A percentile compares a stretch with the other conserved stretches of the same genome.
These are phyloP conservation scores for Kitagawia praeruptora DNA, from an alignment of 129 eudicot species.

Conservation along the genomic window DNA sequence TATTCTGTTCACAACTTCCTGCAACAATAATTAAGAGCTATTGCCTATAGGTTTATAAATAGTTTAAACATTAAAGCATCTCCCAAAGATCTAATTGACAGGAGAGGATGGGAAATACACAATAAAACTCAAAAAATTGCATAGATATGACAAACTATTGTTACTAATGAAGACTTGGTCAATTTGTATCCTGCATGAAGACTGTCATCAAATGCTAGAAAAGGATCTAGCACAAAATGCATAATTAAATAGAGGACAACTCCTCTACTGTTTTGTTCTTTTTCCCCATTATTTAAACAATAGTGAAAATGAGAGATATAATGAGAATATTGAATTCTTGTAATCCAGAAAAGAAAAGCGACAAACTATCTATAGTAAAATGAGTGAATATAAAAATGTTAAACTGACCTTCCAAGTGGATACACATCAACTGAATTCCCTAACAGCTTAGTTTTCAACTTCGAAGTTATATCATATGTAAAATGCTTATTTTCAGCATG, in stretches of 20 bases:
- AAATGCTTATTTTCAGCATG: constrained; percentile 93
- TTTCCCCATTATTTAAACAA: neutral
- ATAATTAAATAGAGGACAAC: neutral
- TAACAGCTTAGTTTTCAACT: constrained; percentile 73
- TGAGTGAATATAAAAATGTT: neutral
- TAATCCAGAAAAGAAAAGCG: neutral
- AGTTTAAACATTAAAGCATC: neutral
- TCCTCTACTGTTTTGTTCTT: neutral
- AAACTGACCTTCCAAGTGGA: constrained; percentile 82
- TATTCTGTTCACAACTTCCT: neutral
- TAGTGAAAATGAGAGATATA: neutral
- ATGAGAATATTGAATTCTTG: neutral
- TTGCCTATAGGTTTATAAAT: neutral
- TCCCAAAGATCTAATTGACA: neutral
- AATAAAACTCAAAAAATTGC: neutral
- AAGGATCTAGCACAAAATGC: neutral
- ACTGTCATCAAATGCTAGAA: neutral
- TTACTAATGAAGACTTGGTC: neutral
- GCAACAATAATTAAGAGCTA: neutral
- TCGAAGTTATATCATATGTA: constrained; percentile 71
- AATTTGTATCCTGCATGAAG: neutral
- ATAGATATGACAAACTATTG: neutral
- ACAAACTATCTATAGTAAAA: neutral
- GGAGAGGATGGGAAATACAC: neutral
- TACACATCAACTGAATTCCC: constrained; percentile 88